Evolutionary conservation across 805 yeast genomes (phyloP).

Genomic region (Candida xiaguanensis): DNA sequence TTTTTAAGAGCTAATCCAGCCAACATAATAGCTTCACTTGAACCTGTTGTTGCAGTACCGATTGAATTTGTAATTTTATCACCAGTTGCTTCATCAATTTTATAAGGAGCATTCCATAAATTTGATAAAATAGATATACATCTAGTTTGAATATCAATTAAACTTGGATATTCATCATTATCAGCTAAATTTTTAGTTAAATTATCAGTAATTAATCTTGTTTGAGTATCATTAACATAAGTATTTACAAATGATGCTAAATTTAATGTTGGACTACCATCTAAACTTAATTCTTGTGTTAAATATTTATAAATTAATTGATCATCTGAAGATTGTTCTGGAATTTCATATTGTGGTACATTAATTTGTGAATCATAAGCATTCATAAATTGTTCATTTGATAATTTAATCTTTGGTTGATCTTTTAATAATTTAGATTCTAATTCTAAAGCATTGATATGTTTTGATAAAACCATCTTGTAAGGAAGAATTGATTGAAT

Average conservation of each 20-base stretch:
- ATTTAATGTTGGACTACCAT: constrained; percentile 80
- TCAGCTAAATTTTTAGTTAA: constrained; percentile 87
- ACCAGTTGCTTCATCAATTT: constrained; percentile 18
- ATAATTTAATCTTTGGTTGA: constrained; percentile 17
- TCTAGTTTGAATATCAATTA: constrained; percentile 74
- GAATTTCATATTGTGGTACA: constrained; percentile 60
- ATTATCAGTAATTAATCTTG: constrained; percentile 60
- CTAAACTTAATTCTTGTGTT: constrained; percentile 71
- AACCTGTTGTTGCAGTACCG: constrained; percentile 92
- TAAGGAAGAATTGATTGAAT: background rate
- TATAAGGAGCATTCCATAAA: constrained; percentile 71
- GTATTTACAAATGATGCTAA: constrained; percentile 90
- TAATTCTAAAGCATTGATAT: constrained; percentile 43
- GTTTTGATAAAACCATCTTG: constrained; percentile 42
- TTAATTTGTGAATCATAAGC: constrained; percentile 25
- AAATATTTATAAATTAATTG: constrained; percentile 58
- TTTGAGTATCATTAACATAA: constrained; percentile 40
- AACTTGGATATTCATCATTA: constrained; percentile 87
- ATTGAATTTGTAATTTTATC: constrained; percentile 42
- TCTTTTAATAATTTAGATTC: constrained; percentile 29
- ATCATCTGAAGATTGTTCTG: constrained; percentile 50
- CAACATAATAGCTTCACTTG: constrained; percentile 89
- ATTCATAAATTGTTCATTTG: constrained; percentile 30
- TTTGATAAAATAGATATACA: constrained; percentile 77
- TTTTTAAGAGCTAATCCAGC: constrained; percentile 94